These are phyloP conservation scores for Epichloe uncinata DNA, from an alignment of 2,329 filamentous ascomycete genomes.

Conservation along the genomic window DNA sequence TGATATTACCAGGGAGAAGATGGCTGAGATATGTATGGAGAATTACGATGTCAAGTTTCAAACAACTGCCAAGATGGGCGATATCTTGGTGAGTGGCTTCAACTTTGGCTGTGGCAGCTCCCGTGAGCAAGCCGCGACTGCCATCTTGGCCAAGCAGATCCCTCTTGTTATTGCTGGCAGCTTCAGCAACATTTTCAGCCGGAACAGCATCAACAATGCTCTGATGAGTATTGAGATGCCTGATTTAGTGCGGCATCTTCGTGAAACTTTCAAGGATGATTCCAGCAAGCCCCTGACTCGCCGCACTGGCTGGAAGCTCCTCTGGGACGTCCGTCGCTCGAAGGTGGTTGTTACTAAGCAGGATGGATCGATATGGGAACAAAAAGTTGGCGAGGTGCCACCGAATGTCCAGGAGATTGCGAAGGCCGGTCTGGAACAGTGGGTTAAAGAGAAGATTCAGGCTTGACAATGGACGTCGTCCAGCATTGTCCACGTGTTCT, in stretches of 20 bases:
- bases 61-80: slow-evolving; percentile 47
- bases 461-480: too few relatives aligned
- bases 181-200: slow-evolving; percentile 72
- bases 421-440: slow-evolving; percentile 10
- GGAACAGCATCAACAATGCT: slow-evolving; percentile 71
- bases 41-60: slow-evolving; percentile 76
- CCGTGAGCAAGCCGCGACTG: slow-evolving; percentile 75
- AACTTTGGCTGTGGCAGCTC: slow-evolving; percentile 69
- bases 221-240: slow-evolving; percentile 61
- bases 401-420: slow-evolving; percentile 14
- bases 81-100: slow-evolving; percentile 75
- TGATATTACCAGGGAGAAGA: slow-evolving; percentile 58
- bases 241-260: slow-evolving; percentile 48
- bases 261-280: slow-evolving; percentile 41
- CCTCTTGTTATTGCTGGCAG: slow-evolving; percentile 68
- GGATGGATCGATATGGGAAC: slow-evolving; percentile 10
- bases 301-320: slow-evolving; percentile 6
- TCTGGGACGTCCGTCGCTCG: slow-evolving; percentile 10
- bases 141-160: slow-evolving; percentile 68
- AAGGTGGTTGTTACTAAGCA: slow-evolving; percentile 10
- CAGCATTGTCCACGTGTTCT: too few relatives aligned
- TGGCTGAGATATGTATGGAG: slow-evolving; percentile 85
- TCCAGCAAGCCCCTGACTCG: slow-evolving; percentile 1
- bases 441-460: slow-evolving; percentile 10
- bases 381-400: slow-evolving; percentile 14